Base-by-base conservation (phyloP, 139 green algal genomes). In the Chlamydomonas eustigma region DNA sequence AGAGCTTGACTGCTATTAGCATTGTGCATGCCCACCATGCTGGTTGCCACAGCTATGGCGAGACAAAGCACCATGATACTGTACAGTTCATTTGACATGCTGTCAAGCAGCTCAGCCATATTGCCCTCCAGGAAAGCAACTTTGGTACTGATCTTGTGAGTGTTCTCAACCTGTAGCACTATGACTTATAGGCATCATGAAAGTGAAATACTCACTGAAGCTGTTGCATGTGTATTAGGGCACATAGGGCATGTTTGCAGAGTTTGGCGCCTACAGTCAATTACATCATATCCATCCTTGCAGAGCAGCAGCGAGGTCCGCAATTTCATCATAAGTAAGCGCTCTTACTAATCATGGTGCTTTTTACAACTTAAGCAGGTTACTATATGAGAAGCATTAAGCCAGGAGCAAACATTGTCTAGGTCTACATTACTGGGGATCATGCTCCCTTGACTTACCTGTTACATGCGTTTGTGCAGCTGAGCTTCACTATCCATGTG, bases 11-110 rank as follows among this genome's bases (percentile, higher is more conserved):
- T 36, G 25, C 50, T 71, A 32, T 51, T 24, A 44, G 39, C 75
- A 77, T 83, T 86, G 70, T 86, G 68, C 69, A 86, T 69, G 24
- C 81, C 81, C 4, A 86, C 78, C 28, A 75, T 72, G n/a, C 72
- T 70, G 0, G 81, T 86, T 35, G 83, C 81, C 18, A 83, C 81
- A 5, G 77, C 68, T 3, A 86, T 74, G 0, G 77, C 73, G 0
- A 66, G 65, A 44, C 76, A 74, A 4, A 86, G 77, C 74, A 83
- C 65, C 73, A 76, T 77, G 44, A 86, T 86, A 39, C 77, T 71
- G 58, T 77, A 52, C 58, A 33, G 69, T 28, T 65, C 31, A 34
- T 72, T 72, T 8, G 18, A 12, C 65, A 72, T 39, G 8, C 18
- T 34, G 0, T 69, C 24, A 34, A 38, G 64, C 39, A 86, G 70